phyloP scores from a whole-genome alignment of 306 rosid genomes.

The Prunus mongolica region DNA sequence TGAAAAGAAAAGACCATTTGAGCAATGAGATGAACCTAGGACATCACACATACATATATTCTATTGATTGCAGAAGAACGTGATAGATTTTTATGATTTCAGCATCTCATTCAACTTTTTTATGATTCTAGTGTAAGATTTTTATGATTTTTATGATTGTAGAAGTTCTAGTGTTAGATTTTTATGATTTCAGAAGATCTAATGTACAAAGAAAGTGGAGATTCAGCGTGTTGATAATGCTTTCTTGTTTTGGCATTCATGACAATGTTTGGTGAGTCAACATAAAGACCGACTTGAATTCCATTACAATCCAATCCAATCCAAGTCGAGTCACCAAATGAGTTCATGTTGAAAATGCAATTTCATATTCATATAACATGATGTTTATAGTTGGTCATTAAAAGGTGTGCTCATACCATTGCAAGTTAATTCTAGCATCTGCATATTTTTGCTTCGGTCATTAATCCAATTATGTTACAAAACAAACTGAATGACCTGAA shows the following conservation, averaged over 20 bases:
- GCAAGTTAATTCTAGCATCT: slow-evolving; percentile 10
- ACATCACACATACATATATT: background rate
- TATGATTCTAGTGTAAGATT: background rate
- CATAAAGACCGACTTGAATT: no score
- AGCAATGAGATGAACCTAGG: background rate
- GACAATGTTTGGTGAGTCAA: no score
- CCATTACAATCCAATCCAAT: no score
- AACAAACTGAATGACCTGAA: slow-evolving; percentile 27
- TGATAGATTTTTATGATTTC: background rate
- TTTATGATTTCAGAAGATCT: background rate
- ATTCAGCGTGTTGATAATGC: background rate
- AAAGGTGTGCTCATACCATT: no score
- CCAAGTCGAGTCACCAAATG: no score
- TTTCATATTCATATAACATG: no score
- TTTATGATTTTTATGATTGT: background rate
- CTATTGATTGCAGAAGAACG: background rate
- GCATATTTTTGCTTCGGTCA: slow-evolving; percentile 16
- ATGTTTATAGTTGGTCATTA: no score
- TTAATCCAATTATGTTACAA: slow-evolving; percentile 25
- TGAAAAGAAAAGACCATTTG: background rate
- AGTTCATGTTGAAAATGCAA: no score
- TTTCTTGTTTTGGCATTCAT: no score
- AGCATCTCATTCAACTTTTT: background rate
- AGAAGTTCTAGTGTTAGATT: background rate
- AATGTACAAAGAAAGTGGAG: background rate